Evolutionary conservation across 352 stramenopile genomes (phyloP), one percentile per base, ranked within the genome.

Genomic region (Phytophthora citricola): DNA sequence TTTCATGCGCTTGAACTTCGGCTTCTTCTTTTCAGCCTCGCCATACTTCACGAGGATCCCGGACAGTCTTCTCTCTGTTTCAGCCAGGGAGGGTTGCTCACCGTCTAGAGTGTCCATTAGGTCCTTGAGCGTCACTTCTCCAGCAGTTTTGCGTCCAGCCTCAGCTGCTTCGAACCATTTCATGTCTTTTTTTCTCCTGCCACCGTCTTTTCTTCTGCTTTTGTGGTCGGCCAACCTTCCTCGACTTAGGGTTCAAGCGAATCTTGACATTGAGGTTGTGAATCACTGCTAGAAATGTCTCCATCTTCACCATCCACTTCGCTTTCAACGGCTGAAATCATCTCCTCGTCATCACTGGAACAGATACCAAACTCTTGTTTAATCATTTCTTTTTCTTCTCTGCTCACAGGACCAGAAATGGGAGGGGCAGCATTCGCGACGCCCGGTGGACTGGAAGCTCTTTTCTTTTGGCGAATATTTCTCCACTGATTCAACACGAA

Each of bases 401-500:
- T 5, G 5, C 5, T 29, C 2, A 2, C 26, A 29, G 26, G 2
- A 29, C 26, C 2, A 29, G 5, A 2, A 2, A 29, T 5, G 26
- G 2, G 26, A 29, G 26, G 26, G 2, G 26, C 26, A 5, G 26
- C 26, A 5, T 29, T 5, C 2, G 26, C 26, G 5, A 29, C n/a
- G n/a, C n/a, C n/a, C n/a, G n/a, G n/a, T n/a, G n/a, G n/a, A n/a
- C n/a, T n/a, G n/a, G n/a, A n/a, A n/a, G n/a, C n/a, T n/a, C n/a
- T 5, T 40, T 45, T 45, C 1, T 24, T 20, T 24, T 47, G 52
- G 15, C 51, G 43, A 9, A 62, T 45, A 38, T 70, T 66, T 7
- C 56, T 29, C 56, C 56, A 68, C 46, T 68, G 56, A 10, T 4
- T 15, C 3, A 75, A 12, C 0, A 75, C 56, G 54, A 68, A 69